Percentiles rank a stretch among this genome's conserved stretches.
Evolutionary conservation across 1,284 basidiomycete species (phyloP).

Genomic region (Cryptococcus sp.): DNA sequence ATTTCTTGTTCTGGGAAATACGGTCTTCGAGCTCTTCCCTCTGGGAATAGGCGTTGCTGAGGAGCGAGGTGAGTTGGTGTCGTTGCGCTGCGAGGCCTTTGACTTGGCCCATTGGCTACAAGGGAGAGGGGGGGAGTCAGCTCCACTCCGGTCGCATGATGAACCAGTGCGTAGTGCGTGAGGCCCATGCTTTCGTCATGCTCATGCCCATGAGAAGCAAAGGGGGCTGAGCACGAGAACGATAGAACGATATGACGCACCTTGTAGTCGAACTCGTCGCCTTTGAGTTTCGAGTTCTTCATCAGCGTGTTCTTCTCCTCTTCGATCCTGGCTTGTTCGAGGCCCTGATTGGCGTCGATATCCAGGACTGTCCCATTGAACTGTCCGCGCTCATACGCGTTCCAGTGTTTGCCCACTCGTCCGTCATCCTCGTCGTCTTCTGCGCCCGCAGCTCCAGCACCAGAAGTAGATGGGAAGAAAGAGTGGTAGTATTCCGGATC

Average conservation of each 20-base stretch:
- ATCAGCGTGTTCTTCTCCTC: conserved; percentile 30
- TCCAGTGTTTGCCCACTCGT: conserved; percentile 46
- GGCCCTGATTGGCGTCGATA: conserved; percentile 36
- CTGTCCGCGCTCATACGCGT: conserved; percentile 36
- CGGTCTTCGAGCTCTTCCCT: conserved; percentile 47
- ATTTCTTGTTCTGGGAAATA: conserved; percentile 51
- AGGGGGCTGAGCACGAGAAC: not conserved
- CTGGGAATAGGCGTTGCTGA: conserved; percentile 44
- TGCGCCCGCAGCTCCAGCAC: not conserved
- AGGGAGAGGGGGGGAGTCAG: not conserved
- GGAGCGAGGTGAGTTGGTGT: conserved; percentile 50
- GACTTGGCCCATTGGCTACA: conserved; percentile 46
- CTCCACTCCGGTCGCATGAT: not conserved
- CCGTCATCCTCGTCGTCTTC: conserved; percentile 31
- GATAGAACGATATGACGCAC: conserved; percentile 18
- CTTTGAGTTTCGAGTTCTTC: conserved; percentile 32
- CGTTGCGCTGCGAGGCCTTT: conserved; percentile 50
- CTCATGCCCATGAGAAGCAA: too few species aligned
- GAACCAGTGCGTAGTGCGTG: not conserved
- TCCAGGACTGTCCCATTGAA: conserved; percentile 33
- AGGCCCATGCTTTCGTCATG: too few species aligned
- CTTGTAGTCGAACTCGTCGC: conserved; percentile 47
- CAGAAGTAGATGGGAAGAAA: conserved; percentile 54
- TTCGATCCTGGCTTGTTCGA: conserved; percentile 36
- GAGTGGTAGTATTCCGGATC: conserved; percentile 73